phyloP scores from a whole-genome alignment of 305 asterid genomes.

The Solanum aculeatissimum region DNA sequence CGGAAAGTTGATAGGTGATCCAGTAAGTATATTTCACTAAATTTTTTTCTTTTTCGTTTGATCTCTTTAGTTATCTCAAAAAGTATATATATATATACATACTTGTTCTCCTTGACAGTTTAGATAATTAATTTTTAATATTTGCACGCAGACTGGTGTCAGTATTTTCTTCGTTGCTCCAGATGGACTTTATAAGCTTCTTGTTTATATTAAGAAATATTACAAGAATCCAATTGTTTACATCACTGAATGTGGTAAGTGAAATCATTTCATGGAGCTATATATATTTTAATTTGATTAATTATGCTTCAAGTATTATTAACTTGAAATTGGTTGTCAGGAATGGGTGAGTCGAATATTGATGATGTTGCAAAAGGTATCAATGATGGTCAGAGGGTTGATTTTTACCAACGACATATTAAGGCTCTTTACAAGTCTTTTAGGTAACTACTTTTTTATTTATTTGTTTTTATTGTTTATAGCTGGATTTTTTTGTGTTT shows the following conservation, averaged over 20 bases:
- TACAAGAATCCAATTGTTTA: constrained; percentile 9
- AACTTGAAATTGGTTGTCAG: neutral
- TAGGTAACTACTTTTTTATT: neutral
- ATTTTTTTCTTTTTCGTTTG: neutral
- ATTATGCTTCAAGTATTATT: neutral
- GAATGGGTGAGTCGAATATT: neutral
- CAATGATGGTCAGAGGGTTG: constrained; percentile 3
- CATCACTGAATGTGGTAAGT: constrained; percentile 12
- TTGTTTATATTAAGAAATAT: constrained; percentile 3
- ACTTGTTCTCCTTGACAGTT: neutral
- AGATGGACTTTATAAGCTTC: constrained; percentile 6
- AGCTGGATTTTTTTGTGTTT: too few species aligned
- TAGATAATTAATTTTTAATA: neutral
- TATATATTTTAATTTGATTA: neutral
- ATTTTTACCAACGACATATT: constrained; percentile 8
- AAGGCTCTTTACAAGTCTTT: constrained; percentile 4
- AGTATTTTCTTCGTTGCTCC: constrained; percentile 2
- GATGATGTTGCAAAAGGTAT: neutral
- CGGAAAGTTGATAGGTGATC: constrained; percentile 14
- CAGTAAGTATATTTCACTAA: neutral
- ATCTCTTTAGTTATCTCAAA: too few species aligned
- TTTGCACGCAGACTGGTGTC: constrained; percentile 8
- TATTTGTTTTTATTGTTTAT: neutral
- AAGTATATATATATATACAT: too few species aligned
- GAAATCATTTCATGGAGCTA: neutral